Base-by-base conservation (phyloP, 2,329 filamentous ascomycete species). In the Microdochium bolleyi region DNA sequence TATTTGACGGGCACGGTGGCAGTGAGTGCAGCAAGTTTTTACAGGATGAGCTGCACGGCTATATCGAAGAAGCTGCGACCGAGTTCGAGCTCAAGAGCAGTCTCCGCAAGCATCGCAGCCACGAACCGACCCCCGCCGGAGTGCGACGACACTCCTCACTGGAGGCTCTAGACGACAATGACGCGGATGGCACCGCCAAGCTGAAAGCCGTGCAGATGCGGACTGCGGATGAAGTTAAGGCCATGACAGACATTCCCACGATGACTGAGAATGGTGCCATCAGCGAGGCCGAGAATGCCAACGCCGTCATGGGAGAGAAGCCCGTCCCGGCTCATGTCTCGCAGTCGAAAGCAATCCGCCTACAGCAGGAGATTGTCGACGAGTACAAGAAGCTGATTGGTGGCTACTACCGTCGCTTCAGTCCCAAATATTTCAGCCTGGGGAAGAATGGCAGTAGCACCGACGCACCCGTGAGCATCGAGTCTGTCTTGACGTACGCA, bases 1-100 rank as follows among this genome's bases (percentile, higher is more conserved):
- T 97, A 1, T 99, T 97, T 64, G 94, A 99, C 69, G 94, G 94
- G 2, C 94, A 99, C 71, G 94, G 94, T 10, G 94, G 94, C 21
- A 80, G 76, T 21, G 88, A 96, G 67, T 97, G 94, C 68, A 91
- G 90, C 55, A 84, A 87, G 19, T 97, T 96, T 61, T 70, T 97
- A 59, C 80, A 85, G 54, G 89, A 96, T 55, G 83, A 88, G 63
- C 73, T 99, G 55, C 94, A 96, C 67, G 82, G 82, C 10, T 97
- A 96, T 66, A 84, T 99, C 34, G 92, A 99, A 69, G 80, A 89
- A 58, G 83, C 90, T 0, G 88, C 89, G 0, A 74, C 76, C 53
- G 77, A 84, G 19, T 95, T 97, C 63, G 86, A 87, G 55, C 73
- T 96, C 25, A 75, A 83, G 61, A 95, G 89, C 61, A 95, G 85